Base-by-base conservation (phyloP, 805 yeast species). In the Nakazawaea wickerhamii region DNA sequence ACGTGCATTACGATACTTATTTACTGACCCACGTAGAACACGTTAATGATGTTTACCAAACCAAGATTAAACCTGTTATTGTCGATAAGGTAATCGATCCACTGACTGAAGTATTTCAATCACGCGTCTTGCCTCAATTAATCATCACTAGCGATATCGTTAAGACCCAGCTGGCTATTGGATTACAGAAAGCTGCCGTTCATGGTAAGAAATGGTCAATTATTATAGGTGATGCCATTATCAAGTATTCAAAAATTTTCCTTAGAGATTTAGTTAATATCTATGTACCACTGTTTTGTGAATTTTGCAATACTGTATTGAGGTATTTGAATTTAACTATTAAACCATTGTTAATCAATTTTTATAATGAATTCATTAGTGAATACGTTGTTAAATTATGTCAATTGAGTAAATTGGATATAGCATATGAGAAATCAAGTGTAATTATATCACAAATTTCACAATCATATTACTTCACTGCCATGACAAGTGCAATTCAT, bases 211-310 rank as follows among this genome's bases (percentile, higher is more conserved):
- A n/a, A 3, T 13, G 11, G 32, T 13, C 38, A 8, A 23, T 15
- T 25, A 15, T 7, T 3, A 11, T 30, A 7, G 18, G 21, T 4
- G 17, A 20, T 21, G 19, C 17, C 10, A n/a, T 21, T 13, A 14
- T 33, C 11, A 31, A 33, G 18, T 21, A 19, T 27, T 18, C 34
- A 4, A 21, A 11, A 5, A 34, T n/a, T n/a, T 33, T 34, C 22
- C 33, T 33, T n/a, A 14, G 27, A 5, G 26, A 40, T 19, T 19
- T 40, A 20, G 38, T 40, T 14, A 40, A 30, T 5, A 20, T 34
- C 1, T 40, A 34, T 26, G 43, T 40, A 11, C 43, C 43, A 26
- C 11, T 21, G n/a, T 10, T 25, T 25, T 22, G 30, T 27, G 23
- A 31, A 5, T 25, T n/a, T 10, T 40, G 38, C 14, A 34, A 40